phyloP scores from a whole-genome alignment of 2,329 filamentous ascomycete species.

The Karstenula rhodostoma region DNA sequence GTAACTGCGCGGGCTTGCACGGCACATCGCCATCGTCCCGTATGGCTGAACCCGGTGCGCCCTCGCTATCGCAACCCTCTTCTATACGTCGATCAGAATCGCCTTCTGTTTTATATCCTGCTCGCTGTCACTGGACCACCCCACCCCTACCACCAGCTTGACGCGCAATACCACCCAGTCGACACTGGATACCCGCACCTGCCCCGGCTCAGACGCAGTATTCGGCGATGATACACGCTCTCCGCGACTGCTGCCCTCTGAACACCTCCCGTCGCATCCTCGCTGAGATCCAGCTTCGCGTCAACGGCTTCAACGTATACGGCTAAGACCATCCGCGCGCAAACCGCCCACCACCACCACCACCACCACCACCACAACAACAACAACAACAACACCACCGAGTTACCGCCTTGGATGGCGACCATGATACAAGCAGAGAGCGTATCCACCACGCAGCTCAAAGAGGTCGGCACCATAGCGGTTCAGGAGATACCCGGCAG shows the following conservation, averaged over 20 bases:
- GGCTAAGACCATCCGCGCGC: conserved; percentile 37
- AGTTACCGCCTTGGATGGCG: conserved; percentile 38
- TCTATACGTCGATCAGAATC: conserved; percentile 42
- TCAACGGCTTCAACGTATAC: conserved; percentile 55
- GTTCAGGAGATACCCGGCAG: conserved; percentile 44
- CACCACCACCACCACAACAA: too few species aligned
- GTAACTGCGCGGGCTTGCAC: conserved; percentile 42
- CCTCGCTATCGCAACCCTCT: conserved; percentile 43
- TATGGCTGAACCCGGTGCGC: conserved; percentile 41
- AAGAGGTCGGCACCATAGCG: conserved; percentile 44
- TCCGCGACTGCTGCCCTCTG: conserved; percentile 40
- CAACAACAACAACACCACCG: too few species aligned
- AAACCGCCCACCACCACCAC: conserved; percentile 13
- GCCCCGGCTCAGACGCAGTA: conserved; percentile 27
- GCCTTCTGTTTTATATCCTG: conserved; percentile 39
- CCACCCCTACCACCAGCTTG: conserved; percentile 31
- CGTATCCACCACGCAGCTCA: conserved; percentile 41
- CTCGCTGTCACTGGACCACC: conserved; percentile 31
- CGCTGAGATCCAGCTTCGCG: conserved; percentile 50
- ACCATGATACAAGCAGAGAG: conserved; percentile 48
- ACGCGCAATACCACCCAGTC: conserved; percentile 30
- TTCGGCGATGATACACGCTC: conserved; percentile 49
- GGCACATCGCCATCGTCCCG: conserved; percentile 41
- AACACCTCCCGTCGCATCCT: conserved; percentile 51
- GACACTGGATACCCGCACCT: conserved; percentile 29